Percentiles rank a stretch among this genome's conserved stretches.
phyloP scores from a whole-genome alignment of 2,329 filamentous ascomycete genomes.

The Exophiala viscosa region DNA sequence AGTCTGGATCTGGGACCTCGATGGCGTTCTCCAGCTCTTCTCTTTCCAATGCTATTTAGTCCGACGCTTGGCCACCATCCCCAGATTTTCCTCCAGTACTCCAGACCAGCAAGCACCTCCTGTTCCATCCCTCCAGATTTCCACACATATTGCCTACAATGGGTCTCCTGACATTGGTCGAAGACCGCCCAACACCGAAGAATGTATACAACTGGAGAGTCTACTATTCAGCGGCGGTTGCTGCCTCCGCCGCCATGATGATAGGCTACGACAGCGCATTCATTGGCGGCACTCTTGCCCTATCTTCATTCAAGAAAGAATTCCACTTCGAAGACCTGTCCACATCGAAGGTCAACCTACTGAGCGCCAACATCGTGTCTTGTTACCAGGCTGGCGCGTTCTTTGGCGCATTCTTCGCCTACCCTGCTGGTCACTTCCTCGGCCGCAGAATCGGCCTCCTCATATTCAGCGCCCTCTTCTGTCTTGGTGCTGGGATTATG shows the following conservation, averaged over 20 bases:
- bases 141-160: constrained; percentile 28
- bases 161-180: constrained; percentile 40
- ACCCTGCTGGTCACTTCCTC: constrained; percentile 61
- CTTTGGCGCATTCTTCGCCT: constrained; percentile 71
- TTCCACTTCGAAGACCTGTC: constrained; percentile 59
- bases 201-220: constrained; percentile 60
- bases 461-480: constrained; percentile 61
- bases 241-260: constrained; percentile 57
- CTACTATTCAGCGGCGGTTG: constrained; percentile 53
- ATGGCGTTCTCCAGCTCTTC: not conserved
- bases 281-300: constrained; percentile 70
- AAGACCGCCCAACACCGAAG: constrained; percentile 53
- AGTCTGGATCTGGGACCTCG: not conserved
- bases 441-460: constrained; percentile 64
- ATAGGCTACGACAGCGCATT: constrained; percentile 68
- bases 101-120: not conserved
- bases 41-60: not conserved
- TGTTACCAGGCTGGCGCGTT: constrained; percentile 81
- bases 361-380: constrained; percentile 73
- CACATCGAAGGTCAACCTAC: constrained; percentile 49
- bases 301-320: constrained; percentile 66
- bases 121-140: no score
- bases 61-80: not conserved
- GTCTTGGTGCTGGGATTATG: constrained; percentile 69
- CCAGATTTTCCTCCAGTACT: not conserved